These are phyloP conservation scores for Trichoderma brevicompactum DNA, from an alignment of 2,329 filamentous ascomycete species.

Conservation along the genomic window DNA sequence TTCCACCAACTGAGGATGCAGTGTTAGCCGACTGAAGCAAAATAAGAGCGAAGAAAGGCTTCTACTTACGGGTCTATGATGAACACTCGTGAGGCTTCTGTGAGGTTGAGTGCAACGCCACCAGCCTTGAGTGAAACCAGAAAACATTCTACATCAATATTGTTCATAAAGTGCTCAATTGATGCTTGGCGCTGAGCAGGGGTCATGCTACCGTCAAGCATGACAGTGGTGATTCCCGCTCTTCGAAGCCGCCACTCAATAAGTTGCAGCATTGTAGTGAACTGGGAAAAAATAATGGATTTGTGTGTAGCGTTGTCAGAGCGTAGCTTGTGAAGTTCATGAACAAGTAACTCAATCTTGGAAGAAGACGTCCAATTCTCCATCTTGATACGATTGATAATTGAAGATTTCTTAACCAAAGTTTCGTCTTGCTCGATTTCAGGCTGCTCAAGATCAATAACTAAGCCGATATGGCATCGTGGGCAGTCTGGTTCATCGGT, in stretches of 20 bases:
- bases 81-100: constrained; percentile 92
- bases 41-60: not conserved
- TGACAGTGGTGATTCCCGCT: constrained; percentile 97
- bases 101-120: constrained; percentile 92
- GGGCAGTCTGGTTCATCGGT: constrained; percentile 82
- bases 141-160: constrained; percentile 92
- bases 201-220: constrained; percentile 98
- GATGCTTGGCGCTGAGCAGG: constrained; percentile 90
- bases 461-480: constrained; percentile 84
- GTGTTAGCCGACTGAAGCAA: constrained; percentile 8
- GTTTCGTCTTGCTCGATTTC: constrained; percentile 92
- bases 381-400: constrained; percentile 99
- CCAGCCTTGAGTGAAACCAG: constrained; percentile 95
- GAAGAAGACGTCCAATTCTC: constrained; percentile 98
- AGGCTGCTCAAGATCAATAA: constrained; percentile 92
- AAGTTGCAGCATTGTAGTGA: constrained; percentile 95
- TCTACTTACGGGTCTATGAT: constrained; percentile 85
- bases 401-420: constrained; percentile 89
- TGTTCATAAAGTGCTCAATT: constrained; percentile 96
- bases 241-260: constrained; percentile 96
- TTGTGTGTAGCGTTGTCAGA: constrained; percentile 94
- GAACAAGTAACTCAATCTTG: constrained; percentile 95
- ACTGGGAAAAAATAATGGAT: constrained; percentile 96
- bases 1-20: constrained; percentile 82
- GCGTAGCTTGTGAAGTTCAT: constrained; percentile 88